Evolutionary conservation across 2,329 filamentous ascomycete genomes (phyloP), one percentile per base, ranked within the genome.

Genomic region (Camillea tinctor): DNA sequence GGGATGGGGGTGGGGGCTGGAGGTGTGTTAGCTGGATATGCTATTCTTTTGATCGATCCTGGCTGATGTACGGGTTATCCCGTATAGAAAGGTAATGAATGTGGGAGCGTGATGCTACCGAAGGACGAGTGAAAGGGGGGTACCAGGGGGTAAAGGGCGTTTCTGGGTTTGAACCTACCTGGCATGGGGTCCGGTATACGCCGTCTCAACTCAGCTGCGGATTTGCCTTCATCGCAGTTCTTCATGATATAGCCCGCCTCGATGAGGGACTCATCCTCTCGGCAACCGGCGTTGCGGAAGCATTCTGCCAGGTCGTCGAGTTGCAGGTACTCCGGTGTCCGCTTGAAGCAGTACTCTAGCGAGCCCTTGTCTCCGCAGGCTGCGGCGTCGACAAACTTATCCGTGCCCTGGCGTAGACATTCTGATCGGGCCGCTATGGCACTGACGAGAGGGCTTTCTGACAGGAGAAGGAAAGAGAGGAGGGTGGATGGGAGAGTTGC

Each of bases 321-420:
- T 52, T 69, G 66, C 59, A 74, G 64, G 63, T 70, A 62, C 56
- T 66, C 54, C 15, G 74, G 62, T 26, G 76, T 72, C 36, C 68
- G 63, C 9, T 67, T 61, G 54, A 85, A 73, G 70, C 82, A 85
- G 66, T 73, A 60, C 55, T 72, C 69, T 63, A 84, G 73, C 48
- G 76, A 73, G 58, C 70, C 72, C 59, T 70, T 68, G 66, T 81
- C 70, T 52, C 79, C 81, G 69, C 82, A 84, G 56, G 73, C 73
- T 15, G 80, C 73, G 48, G 72, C 69, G 17, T 59, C 63, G 52
- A 79, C 77, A 54, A 84, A 73, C 54, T 77, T 72, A 22, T 63
- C 57, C 62, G 76, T 73, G 63, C 77, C 71, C 56, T 69, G 62
- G 54, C 71, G 69, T 57, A 84, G 68, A 67, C 81, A 83, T 66